Evolutionary conservation across 192 early-diverging fungal genomes (phyloP).

Genomic region (Coemansia sp.): DNA sequence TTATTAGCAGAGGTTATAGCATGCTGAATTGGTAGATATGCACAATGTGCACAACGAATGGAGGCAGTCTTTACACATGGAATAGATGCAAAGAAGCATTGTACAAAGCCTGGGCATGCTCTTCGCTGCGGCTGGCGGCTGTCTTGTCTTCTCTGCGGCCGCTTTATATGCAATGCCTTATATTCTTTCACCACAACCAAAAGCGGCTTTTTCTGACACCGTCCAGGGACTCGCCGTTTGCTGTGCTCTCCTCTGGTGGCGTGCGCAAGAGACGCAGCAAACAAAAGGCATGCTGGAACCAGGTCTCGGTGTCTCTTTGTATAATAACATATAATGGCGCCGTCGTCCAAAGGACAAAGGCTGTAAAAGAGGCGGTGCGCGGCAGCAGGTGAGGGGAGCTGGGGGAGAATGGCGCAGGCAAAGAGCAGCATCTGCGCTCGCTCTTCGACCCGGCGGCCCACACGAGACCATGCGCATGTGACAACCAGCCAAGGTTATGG

Average conservation of each 20-base stretch:
- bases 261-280: not conserved
- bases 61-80: not conserved
- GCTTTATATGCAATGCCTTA: not conserved
- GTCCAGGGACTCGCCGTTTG: not conserved
- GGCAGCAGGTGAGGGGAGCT: constrained; percentile 1
- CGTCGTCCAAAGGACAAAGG: not conserved
- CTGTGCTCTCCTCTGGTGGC: not conserved
- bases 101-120: not conserved
- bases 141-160: not conserved
- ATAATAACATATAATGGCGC: not conserved
- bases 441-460: constrained; percentile 1
- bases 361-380: not conserved
- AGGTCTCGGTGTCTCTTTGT: constrained; percentile 2
- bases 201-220: constrained; percentile 4
- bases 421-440: not conserved
- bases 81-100: not conserved
- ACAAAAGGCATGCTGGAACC: not conserved
- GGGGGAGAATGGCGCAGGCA: not conserved
- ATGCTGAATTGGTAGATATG: constrained; percentile 10
- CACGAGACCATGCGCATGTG: constrained; percentile 12
- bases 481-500: not conserved
- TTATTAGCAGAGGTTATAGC: not conserved
- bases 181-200: not conserved
- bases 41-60: constrained; percentile 4
- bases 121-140: not conserved